Conservation (phyloP, 2,329 filamentous ascomycete genomes). For the Pestalotiopsis sp. region DNA sequence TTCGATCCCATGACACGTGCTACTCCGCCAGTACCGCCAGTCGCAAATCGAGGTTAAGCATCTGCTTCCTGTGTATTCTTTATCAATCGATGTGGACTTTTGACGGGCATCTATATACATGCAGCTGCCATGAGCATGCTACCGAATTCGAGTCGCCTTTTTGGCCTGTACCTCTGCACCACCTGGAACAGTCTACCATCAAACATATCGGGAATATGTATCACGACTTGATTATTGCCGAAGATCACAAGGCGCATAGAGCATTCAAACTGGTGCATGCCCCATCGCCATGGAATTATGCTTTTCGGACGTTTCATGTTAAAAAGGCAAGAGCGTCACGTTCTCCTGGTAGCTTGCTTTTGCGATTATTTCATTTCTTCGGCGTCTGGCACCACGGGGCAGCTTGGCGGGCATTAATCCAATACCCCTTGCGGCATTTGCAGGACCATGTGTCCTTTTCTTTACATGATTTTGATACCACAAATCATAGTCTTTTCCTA, state of each 20-base stretch:
- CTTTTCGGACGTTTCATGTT: not conserved
- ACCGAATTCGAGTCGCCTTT: not conserved
- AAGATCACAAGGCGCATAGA: not conserved
- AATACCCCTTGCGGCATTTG: conserved; percentile 23
- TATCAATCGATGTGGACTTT: not conserved
- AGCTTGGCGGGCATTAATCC: conserved; percentile 16
- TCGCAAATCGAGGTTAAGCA: conserved; percentile 29
- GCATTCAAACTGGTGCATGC: not conserved
- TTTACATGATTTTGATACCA: conserved; percentile 22
- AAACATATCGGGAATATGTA: not conserved
- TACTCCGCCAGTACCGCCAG: conserved; percentile 24
- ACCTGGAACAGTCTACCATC: not conserved
- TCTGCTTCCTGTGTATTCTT: not conserved
- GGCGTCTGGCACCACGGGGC: conserved; percentile 20
- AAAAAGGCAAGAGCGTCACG: not conserved
- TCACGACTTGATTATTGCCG: not conserved
- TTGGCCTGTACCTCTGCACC: not conserved
- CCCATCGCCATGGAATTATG: not conserved
- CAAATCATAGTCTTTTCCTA: conserved; percentile 12
- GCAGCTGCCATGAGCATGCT: not conserved
- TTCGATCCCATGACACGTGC: conserved; percentile 30
- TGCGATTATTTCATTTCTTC: conserved; percentile 15
- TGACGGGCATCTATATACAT: not conserved
- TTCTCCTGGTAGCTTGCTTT: not conserved
- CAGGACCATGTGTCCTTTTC: conserved; percentile 20